These are phyloP conservation scores for Laetiporus sulphureus DNA, from an alignment of 1,284 basidiomycete genomes.

Conservation along the genomic window DNA sequence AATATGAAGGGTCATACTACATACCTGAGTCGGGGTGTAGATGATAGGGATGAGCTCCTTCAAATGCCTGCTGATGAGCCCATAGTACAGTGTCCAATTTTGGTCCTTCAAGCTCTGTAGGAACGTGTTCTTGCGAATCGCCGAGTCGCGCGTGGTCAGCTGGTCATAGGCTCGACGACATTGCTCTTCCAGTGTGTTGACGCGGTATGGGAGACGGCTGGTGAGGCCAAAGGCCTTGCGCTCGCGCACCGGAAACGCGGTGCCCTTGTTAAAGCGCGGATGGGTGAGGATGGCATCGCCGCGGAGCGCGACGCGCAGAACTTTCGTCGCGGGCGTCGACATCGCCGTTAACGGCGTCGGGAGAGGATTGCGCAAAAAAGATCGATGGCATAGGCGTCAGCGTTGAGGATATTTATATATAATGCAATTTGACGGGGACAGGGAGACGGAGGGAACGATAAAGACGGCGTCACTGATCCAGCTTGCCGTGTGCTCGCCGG, in stretches of 20 bases:
- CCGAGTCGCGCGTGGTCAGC: conserved; percentile 38
- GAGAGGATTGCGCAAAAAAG: background rate
- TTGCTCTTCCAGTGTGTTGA: conserved; percentile 75
- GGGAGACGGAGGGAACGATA: too few species aligned
- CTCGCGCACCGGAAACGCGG: conserved; percentile 64
- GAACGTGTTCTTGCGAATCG: conserved; percentile 65
- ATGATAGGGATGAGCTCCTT: conserved; percentile 74
- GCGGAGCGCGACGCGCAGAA: conserved; percentile 44
- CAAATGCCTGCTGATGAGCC: conserved; percentile 58
- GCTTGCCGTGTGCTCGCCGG: too few species aligned
- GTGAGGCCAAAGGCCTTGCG: conserved; percentile 66
- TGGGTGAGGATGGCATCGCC: conserved; percentile 57
- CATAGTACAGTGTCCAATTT: conserved; percentile 74
- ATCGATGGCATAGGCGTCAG: too few species aligned
- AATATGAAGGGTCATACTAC: conserved; percentile 7
- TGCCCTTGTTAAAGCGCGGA: conserved; percentile 67
- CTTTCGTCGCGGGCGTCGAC: conserved; percentile 18
- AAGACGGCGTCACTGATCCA: too few species aligned
- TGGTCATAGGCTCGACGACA: conserved; percentile 67
- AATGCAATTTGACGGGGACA: too few species aligned
- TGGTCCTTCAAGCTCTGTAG: conserved; percentile 68
- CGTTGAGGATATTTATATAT: too few species aligned
- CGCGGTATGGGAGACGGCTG: conserved; percentile 69
- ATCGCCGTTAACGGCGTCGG: conserved; percentile 8
- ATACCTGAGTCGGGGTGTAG: conserved; percentile 65